Evolutionary conservation across 345 rosid species (phyloP).

Genomic region (Populus davidiana): DNA sequence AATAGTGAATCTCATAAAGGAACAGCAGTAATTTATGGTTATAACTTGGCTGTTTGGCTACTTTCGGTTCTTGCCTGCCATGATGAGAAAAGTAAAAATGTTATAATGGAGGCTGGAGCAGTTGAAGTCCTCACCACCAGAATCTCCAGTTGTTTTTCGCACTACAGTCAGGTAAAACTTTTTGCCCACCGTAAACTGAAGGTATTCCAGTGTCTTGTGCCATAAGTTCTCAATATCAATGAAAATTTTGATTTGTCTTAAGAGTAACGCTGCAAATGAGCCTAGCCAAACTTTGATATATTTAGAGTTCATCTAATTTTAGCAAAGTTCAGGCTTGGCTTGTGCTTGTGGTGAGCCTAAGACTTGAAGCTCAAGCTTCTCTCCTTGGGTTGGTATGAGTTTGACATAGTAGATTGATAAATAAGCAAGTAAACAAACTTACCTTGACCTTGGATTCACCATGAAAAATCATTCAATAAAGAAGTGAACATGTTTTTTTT

Average conservation of each 20-base stretch:
- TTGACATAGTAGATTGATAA: background rate
- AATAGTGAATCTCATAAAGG: conserved; percentile 45
- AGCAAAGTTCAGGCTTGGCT: background rate
- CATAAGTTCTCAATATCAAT: background rate
- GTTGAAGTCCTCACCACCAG: conserved; percentile 81
- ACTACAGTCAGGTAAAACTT: conserved; percentile 62
- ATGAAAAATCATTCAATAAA: background rate
- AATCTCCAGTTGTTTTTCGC: conserved; percentile 55
- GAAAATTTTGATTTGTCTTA: background rate
- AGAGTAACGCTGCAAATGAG: background rate
- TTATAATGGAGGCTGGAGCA: conserved; percentile 90
- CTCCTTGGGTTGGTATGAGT: background rate
- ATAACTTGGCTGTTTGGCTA: conserved; percentile 80
- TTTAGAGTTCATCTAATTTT: background rate
- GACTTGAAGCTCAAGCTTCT: background rate
- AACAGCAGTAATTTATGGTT: conserved; percentile 61
- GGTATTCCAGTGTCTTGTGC: background rate
- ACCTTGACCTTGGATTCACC: background rate
- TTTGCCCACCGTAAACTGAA: conserved; percentile 7
- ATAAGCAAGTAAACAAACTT: background rate
- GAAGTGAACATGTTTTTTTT: background rate
- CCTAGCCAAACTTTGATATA: background rate
- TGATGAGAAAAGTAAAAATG: conserved; percentile 69
- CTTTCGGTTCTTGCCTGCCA: conserved; percentile 91
- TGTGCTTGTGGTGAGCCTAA: background rate